phyloP scores from a whole-genome alignment of 371 early-diverging fungal species.

The Blastocladiella emersonii region DNA sequence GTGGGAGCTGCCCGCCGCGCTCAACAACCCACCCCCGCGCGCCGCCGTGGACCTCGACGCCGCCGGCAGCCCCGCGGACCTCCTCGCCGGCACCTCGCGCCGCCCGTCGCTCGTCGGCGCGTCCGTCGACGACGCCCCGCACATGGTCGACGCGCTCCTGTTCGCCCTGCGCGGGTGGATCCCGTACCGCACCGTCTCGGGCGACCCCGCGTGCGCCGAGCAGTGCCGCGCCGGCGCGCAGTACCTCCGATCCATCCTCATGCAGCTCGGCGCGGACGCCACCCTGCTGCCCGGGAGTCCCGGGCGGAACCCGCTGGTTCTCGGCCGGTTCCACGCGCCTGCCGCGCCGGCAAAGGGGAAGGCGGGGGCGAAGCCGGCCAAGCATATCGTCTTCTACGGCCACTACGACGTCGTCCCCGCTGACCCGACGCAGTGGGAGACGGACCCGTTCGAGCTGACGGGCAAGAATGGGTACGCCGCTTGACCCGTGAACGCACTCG shows the following conservation, averaged over 20 bases:
- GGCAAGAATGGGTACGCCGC: conserved; percentile 17
- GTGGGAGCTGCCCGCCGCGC: neutral
- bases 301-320: conserved; percentile 59
- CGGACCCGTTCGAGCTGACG: conserved; percentile 34
- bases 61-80: neutral
- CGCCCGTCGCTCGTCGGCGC: neutral
- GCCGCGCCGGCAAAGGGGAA: neutral
- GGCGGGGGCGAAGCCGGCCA: conserved; percentile 10
- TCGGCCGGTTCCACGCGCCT: conserved; percentile 46
- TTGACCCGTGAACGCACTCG: neutral
- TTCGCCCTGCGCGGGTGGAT: conserved; percentile 57
- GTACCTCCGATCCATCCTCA: conserved; percentile 49
- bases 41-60: neutral
- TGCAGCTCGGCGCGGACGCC: conserved; percentile 57
- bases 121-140: neutral
- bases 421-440: conserved; percentile 40
- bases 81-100: too few species aligned
- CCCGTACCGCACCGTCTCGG: conserved; percentile 50
- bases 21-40: too few species aligned
- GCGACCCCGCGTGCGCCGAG: conserved; percentile 42
- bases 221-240: conserved; percentile 64
- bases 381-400: conserved; percentile 61
- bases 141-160: conserved; percentile 29
- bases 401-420: conserved; percentile 74
- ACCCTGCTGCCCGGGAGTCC: conserved; percentile 47